Conservation (phyloP, 129 eudicot genomes). For the Deinandra increscens region DNA sequence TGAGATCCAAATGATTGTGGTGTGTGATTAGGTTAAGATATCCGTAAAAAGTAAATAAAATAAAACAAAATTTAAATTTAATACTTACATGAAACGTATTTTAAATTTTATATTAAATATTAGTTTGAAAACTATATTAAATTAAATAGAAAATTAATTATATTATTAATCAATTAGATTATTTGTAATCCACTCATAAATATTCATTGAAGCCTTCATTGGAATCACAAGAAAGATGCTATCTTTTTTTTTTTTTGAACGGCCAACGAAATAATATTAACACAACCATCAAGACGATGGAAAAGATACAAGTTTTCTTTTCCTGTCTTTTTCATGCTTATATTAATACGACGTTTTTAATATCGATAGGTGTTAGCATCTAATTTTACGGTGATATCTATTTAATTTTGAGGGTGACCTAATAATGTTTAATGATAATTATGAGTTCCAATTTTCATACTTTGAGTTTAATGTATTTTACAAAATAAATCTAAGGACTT, state of each 20-base stretch:
- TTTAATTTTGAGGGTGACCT: constrained; percentile 30
- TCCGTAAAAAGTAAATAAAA: too few relatives aligned
- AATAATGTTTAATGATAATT: constrained; percentile 19
- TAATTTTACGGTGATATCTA: constrained; percentile 33
- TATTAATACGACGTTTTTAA: constrained; percentile 25
- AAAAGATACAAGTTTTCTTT: too few relatives aligned
- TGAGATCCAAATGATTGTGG: too few relatives aligned
- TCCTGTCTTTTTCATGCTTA: constrained; percentile 13
- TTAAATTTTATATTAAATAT: too few relatives aligned
- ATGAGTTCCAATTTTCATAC: constrained; percentile 18
- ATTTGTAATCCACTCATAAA: constrained; percentile 7
- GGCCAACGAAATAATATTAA: too few relatives aligned
- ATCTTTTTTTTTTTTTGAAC: too few relatives aligned
- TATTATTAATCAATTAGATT: neutral
- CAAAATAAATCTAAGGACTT: neutral
- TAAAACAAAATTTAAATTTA: too few relatives aligned
- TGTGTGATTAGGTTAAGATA: too few relatives aligned
- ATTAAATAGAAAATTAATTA: neutral
- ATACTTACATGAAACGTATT: too few relatives aligned
- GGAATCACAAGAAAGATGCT: constrained; percentile 34
- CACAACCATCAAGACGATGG: too few relatives aligned
- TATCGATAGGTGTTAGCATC: constrained; percentile 34
- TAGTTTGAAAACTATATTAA: neutral
- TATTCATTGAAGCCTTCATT: constrained; percentile 23
- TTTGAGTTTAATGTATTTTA: neutral